Percentiles rank a stretch among this genome's conserved stretches.
Conservation (phyloP, 2,329 filamentous ascomycete species). For the Colletotrichum scovillei region DNA sequence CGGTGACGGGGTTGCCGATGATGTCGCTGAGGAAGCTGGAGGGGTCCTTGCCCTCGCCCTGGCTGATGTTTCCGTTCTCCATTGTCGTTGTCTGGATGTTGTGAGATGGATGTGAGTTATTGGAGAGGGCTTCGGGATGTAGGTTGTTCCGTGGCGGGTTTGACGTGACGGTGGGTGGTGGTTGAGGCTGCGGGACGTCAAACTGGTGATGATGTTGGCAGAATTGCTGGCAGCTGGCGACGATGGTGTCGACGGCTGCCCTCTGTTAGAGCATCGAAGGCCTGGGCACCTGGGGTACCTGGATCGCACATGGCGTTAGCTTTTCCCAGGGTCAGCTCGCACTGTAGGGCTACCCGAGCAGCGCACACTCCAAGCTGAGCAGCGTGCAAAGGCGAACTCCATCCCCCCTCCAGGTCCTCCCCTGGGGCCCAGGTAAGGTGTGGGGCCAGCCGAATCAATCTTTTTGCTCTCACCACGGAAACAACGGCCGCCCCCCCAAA, state of each 20-base stretch:
- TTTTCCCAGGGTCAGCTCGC: constrained; percentile 17
- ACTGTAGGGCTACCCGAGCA: constrained; percentile 30
- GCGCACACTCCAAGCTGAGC: constrained; percentile 8
- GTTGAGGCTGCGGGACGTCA: constrained; percentile 21
- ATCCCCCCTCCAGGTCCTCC: neutral
- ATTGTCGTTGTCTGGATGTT: constrained; percentile 55
- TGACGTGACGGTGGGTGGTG: neutral
- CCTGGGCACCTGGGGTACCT: neutral
- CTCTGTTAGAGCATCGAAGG: neutral
- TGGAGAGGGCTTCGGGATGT: neutral
- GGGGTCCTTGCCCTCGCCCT: constrained; percentile 86
- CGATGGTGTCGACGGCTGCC: too few relatives aligned
- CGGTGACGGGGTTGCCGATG: constrained; percentile 91
- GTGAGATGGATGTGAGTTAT: neutral
- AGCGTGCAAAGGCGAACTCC: constrained; percentile 17
- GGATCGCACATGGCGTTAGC: neutral
- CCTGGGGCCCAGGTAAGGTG: neutral
- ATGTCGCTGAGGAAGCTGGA: constrained; percentile 94
- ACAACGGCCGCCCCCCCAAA: neutral
- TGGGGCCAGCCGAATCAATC: constrained; percentile 17
- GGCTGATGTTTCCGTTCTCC: constrained; percentile 77
- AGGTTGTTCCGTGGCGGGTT: neutral
- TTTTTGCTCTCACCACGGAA: constrained; percentile 28
- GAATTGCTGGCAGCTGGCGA: constrained; percentile 17
- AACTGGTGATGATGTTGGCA: constrained; percentile 19